phyloP scores from a whole-genome alignment of 495 filamentous ascomycete genomes.

The Aspergillus egyptiacus region DNA sequence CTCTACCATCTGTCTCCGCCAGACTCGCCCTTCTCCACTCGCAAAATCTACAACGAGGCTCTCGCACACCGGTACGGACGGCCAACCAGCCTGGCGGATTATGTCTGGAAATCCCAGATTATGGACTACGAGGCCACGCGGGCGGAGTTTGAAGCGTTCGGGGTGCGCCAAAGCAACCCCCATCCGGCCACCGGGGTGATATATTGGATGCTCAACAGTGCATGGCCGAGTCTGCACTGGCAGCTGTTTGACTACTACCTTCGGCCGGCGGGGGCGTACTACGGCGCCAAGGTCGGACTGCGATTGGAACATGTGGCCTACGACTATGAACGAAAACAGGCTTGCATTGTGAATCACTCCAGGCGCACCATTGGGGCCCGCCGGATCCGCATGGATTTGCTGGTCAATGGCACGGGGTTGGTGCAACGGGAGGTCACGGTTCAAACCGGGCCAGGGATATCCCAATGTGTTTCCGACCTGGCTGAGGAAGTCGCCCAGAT shows the following conservation, averaged over 20 bases:
- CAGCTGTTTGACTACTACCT: constrained; percentile 62
- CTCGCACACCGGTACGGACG: constrained; percentile 49
- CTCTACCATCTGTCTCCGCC: constrained; percentile 56
- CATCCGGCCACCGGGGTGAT: constrained; percentile 54
- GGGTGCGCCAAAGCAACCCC: constrained; percentile 43
- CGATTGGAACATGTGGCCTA: constrained; percentile 53
- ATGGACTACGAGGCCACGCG: constrained; percentile 60
- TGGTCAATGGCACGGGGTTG: constrained; percentile 42
- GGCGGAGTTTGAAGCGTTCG: constrained; percentile 54
- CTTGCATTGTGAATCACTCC: constrained; percentile 55
- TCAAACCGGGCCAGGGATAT: constrained; percentile 23
- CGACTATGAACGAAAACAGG: constrained; percentile 38
- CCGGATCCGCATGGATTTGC: constrained; percentile 40
- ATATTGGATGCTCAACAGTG: constrained; percentile 66
- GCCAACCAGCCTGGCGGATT: constrained; percentile 48
- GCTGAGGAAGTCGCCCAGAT: constrained; percentile 27
- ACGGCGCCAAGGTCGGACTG: constrained; percentile 50
- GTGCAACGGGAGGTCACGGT: constrained; percentile 20
- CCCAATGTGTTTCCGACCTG: too few species aligned
- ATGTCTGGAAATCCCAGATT: constrained; percentile 49
- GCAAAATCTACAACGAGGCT: constrained; percentile 51
- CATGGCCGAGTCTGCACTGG: constrained; percentile 63
- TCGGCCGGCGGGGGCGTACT: constrained; percentile 52
- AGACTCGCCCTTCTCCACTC: constrained; percentile 47
- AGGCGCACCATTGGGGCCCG: constrained; percentile 37